Base-by-base conservation (phyloP, 2,329 filamentous ascomycete species). In the Immersiporthe knoxdaviesiana region DNA sequence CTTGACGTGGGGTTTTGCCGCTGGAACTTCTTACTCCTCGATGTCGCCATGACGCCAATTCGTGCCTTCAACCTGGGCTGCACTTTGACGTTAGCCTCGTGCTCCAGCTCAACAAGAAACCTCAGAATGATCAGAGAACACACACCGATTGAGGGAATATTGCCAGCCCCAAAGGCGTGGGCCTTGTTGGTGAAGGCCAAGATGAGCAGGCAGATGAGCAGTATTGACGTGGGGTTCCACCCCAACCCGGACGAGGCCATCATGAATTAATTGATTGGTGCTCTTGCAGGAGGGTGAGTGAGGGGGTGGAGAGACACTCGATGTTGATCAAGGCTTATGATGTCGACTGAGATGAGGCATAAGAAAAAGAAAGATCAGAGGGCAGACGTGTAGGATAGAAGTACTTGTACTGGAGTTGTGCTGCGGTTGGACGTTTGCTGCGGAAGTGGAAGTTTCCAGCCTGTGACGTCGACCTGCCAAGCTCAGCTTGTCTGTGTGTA, bases 1-100 rank as follows among this genome's bases (percentile, higher is more conserved):
- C n/a, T 6, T 30, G 59, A 16, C n/a, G n/a, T 10, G 21, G 91
- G 32, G 66, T 50, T 50, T 64, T n/a, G 32, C 11, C 37, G 37
- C 12, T 62, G 18, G 35, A 24, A 32, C 21, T 2, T 61, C 61
- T 58, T 32, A 67, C 44, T 68, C 68, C 50, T 63, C 63, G 16
- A 63, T 75, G 86, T 87, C 87, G 79, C 89, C 89, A 84, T 91
- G 89, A 60, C 89, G 86, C 85, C 88, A 91, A 77, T 91, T 91
- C 77, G 86, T 83, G 21, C 90, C 90, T 76, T 92, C 90, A 66
- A 90, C 85, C 79, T 89, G 81, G 21, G 81, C 81, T 71, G 62
- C 35, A 37, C 21, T 18, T 11, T 1, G 18, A 2, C 21, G 47
- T 71, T 41, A 71, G 67, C 27, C 39, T 24, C n/a, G 2, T 44